These are phyloP conservation scores for Curvularia lunata DNA, from an alignment of 2,329 filamentous ascomycete species.

Conservation along the genomic window DNA sequence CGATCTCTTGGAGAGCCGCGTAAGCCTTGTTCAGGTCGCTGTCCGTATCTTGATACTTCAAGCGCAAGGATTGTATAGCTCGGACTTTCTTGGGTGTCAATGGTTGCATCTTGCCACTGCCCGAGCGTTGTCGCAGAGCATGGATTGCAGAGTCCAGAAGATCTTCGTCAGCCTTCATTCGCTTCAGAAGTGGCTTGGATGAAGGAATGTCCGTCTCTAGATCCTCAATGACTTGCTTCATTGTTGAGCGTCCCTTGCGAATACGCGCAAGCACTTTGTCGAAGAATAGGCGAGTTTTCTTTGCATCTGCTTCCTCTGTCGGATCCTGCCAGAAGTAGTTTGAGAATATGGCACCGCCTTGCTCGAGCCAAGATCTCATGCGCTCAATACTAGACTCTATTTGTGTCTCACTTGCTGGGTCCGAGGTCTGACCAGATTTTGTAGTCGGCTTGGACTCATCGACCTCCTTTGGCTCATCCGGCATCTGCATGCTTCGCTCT, in stretches of 20 bases:
- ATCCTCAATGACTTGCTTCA: conserved; percentile 33
- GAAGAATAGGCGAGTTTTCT: conserved; percentile 29
- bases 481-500: conserved; percentile 27
- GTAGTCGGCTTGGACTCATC: not conserved
- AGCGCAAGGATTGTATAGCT: conserved; percentile 19
- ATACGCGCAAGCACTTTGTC: conserved; percentile 27
- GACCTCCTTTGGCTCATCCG: conserved; percentile 7
- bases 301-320: conserved; percentile 32
- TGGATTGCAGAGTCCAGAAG: conserved; percentile 22
- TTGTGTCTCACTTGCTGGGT: conserved; percentile 1
- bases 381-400: conserved; percentile 37
- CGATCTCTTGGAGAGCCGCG: conserved; percentile 18
- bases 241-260: conserved; percentile 31
- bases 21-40: conserved; percentile 28
- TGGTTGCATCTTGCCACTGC: conserved; percentile 7
- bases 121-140: conserved; percentile 16
- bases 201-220: conserved; percentile 37
- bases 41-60: conserved; percentile 27
- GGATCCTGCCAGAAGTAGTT: conserved; percentile 45
- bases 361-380: conserved; percentile 41
- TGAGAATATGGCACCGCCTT: conserved; percentile 31
- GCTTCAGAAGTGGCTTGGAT: conserved; percentile 31
- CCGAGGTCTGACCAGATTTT: not conserved
- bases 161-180: conserved; percentile 37
- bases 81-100: conserved; percentile 18